These are phyloP conservation scores for Fusarium concolor DNA, from an alignment of 2,329 filamentous ascomycete species.

Conservation along the genomic window DNA sequence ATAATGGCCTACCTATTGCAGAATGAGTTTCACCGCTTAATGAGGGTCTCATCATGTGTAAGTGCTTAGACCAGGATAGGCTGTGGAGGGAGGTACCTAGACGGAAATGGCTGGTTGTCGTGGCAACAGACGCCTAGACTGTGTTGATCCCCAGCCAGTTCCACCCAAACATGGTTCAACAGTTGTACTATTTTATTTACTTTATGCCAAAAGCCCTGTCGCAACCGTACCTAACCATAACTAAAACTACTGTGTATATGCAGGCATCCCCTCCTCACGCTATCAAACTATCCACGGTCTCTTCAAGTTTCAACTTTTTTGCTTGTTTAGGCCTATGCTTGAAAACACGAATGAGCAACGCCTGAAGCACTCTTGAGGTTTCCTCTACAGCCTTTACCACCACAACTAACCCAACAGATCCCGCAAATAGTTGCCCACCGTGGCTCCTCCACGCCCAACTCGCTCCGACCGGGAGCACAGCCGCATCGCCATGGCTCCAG, in stretches of 20 bases:
- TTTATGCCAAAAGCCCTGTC: slow-evolving; percentile 40
- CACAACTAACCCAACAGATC: slow-evolving; percentile 15
- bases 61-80: background rate
- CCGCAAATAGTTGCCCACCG: slow-evolving; percentile 41
- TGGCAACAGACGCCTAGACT: slow-evolving; percentile 32
- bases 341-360: slow-evolving; percentile 6
- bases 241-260: slow-evolving; percentile 13
- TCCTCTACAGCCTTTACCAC: slow-evolving; percentile 9
- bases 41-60: background rate
- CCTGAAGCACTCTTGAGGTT: slow-evolving; percentile 8
- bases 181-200: slow-evolving; percentile 36
- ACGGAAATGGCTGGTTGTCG: slow-evolving; percentile 34
- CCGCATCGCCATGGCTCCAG: slow-evolving; percentile 51
- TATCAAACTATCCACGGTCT: slow-evolving; percentile 22
- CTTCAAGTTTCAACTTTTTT: slow-evolving; percentile 20
- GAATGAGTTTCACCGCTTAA: slow-evolving; percentile 8
- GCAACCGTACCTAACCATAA: slow-evolving; percentile 24
- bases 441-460: slow-evolving; percentile 52
- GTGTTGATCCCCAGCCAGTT: slow-evolving; percentile 35
- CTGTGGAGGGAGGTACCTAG: background rate
- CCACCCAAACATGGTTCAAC: slow-evolving; percentile 26
- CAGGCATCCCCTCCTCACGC: slow-evolving; percentile 43
- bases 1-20: background rate
- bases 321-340: background rate
- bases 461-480: slow-evolving; percentile 54